Conservation (phyloP, 805 yeast genomes). For the Kodamaea kaohsiungensis region DNA sequence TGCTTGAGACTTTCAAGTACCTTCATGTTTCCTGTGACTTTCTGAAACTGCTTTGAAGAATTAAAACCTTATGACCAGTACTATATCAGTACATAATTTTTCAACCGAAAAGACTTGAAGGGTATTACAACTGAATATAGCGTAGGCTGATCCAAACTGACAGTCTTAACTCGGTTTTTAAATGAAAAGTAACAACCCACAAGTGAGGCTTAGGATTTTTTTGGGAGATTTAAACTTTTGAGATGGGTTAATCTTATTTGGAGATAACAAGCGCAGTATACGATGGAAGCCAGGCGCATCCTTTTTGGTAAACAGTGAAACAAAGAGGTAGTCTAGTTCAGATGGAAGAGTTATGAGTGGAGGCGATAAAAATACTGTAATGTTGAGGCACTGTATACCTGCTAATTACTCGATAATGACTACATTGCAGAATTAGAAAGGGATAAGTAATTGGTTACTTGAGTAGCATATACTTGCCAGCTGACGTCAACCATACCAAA, state of each 20-base stretch:
- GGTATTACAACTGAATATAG: not conserved
- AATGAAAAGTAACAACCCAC: not conserved
- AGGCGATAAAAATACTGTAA: not conserved
- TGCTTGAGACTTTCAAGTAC: slow-evolving; percentile 1
- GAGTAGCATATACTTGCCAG: not conserved
- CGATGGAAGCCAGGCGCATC: not conserved
- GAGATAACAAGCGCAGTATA: not conserved
- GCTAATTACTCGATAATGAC: not conserved
- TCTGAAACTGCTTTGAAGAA: not conserved
- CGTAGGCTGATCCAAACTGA: not conserved
- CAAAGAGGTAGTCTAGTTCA: not conserved
- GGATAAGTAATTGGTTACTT: too few species aligned
- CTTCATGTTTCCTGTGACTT: not conserved
- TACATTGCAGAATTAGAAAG: too few species aligned
- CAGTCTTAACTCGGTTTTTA: too few species aligned
- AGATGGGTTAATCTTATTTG: not conserved
- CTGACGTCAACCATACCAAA: not conserved
- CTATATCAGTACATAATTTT: not conserved
- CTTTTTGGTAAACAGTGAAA: not conserved
- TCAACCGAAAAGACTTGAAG: not conserved
- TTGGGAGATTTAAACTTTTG: not conserved
- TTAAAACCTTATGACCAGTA: too few species aligned
- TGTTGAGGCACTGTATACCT: not conserved
- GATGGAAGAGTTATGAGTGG: not conserved
- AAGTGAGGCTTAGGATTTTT: not conserved